These are phyloP conservation scores for Cutaneotrichosporon cyanovorans DNA, from an alignment of 1,284 basidiomycete species.

Conservation along the genomic window DNA sequence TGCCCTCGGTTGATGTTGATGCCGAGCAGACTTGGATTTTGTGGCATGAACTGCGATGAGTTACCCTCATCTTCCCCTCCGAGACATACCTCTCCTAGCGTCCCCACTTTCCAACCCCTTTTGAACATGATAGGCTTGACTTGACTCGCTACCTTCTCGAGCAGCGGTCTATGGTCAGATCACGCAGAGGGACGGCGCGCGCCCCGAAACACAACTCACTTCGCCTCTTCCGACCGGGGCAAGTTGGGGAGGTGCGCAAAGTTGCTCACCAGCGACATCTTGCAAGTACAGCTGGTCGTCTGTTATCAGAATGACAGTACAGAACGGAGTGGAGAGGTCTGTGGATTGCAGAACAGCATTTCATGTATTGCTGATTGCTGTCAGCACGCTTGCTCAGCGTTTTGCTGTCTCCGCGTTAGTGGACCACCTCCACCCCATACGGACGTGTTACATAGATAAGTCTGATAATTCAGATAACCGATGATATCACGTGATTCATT, in stretches of 20 bases:
- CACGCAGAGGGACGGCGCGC: too few species aligned
- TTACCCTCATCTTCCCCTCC: not conserved
- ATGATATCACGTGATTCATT: too few species aligned
- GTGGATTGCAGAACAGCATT: too few species aligned
- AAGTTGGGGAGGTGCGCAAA: conserved; percentile 43
- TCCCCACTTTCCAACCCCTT: conserved; percentile 69
- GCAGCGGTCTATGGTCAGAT: conserved; percentile 42
- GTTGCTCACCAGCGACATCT: conserved; percentile 29
- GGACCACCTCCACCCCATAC: not conserved
- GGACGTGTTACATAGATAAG: too few species aligned
- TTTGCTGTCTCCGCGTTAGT: too few species aligned
- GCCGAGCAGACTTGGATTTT: conserved; percentile 60
- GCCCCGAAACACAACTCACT: too few species aligned
- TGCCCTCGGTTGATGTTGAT: conserved; percentile 63
- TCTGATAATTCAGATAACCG: too few species aligned
- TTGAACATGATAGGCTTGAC: conserved; percentile 86
- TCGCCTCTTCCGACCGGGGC: conserved; percentile 39
- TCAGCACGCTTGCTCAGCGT: not conserved
- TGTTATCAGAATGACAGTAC: too few species aligned
- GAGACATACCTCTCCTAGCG: conserved; percentile 56
- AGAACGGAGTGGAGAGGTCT: too few species aligned
- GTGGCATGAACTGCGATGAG: conserved; percentile 60
- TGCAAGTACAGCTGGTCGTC: not conserved
- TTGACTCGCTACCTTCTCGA: conserved; percentile 66
- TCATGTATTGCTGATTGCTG: too few species aligned